These are phyloP conservation scores for Mucor mucedo DNA, from an alignment of 371 early-diverging fungal species.

Conservation along the genomic window DNA sequence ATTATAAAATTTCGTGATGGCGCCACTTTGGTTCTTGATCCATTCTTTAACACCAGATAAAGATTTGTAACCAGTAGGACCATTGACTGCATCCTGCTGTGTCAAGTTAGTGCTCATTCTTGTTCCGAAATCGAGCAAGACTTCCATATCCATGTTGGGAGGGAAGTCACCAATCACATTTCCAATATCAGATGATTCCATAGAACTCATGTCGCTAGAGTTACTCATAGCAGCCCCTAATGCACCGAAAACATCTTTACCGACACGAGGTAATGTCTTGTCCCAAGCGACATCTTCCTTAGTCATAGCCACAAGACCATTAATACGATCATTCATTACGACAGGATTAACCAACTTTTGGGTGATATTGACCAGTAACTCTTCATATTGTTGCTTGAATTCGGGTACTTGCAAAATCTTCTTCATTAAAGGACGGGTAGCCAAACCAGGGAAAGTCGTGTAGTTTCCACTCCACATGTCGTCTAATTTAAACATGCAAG, in stretches of 20 bases:
- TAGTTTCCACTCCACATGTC: constrained; percentile 38
- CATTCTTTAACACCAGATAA: constrained; percentile 27
- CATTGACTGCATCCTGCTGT: constrained; percentile 21
- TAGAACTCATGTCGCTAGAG: background rate
- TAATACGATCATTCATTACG: constrained; percentile 25
- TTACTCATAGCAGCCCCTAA: background rate
- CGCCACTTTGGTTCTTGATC: constrained; percentile 11
- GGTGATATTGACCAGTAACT: constrained; percentile 25
- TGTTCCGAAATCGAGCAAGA: background rate
- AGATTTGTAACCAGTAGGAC: constrained; percentile 20
- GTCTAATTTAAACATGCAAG: constrained; percentile 14
- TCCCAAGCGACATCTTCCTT: constrained; percentile 50
- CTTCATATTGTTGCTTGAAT: constrained; percentile 32
- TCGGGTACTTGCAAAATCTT: constrained; percentile 27
- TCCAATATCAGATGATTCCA: background rate
- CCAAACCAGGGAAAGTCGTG: constrained; percentile 29
- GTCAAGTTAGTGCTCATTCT: background rate
- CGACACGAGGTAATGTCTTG: constrained; percentile 23
- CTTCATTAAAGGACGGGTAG: constrained; percentile 24
- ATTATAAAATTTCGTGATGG: constrained; percentile 20
- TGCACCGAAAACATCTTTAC: constrained; percentile 1
- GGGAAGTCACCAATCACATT: constrained; percentile 1
- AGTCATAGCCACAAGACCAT: constrained; percentile 32
- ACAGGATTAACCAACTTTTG: constrained; percentile 29
- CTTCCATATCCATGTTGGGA: background rate